phyloP scores from a whole-genome alignment of 192 early-diverging fungal species.

The Backusella sp. region DNA sequence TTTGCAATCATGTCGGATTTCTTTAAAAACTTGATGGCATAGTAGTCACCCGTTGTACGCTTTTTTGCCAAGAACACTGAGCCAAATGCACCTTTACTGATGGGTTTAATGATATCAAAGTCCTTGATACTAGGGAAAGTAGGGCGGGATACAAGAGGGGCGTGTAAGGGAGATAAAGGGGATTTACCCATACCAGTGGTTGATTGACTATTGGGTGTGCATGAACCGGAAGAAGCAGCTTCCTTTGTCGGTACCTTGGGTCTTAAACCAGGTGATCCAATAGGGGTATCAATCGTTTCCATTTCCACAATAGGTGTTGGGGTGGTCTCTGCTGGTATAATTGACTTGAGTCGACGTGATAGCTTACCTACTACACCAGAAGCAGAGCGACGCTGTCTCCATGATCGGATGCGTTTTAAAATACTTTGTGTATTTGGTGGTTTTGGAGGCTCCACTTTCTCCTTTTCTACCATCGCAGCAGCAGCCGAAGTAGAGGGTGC shows the following conservation, averaged over 20 bases:
- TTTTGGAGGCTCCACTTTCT: neutral
- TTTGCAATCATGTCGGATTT: slow-evolving; percentile 92
- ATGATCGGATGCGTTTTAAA: slow-evolving; percentile 21
- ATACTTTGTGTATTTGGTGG: neutral
- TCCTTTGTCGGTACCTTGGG: slow-evolving; percentile 3
- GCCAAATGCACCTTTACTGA: slow-evolving; percentile 88
- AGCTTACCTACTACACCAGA: slow-evolving; percentile 5
- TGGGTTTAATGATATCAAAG: slow-evolving; percentile 90
- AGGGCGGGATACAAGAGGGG: slow-evolving; percentile 40
- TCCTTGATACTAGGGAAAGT: slow-evolving; percentile 81
- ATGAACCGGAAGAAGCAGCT: neutral
- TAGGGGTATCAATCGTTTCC: slow-evolving; percentile 41
- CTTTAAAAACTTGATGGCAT: slow-evolving; percentile 83
- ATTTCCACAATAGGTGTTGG: slow-evolving; percentile 35
- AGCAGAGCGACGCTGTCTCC: slow-evolving; percentile 5
- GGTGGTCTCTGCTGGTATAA: neutral
- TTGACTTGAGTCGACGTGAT: neutral
- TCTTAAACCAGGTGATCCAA: slow-evolving; percentile 33
- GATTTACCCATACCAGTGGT: slow-evolving; percentile 20
- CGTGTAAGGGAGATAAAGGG: slow-evolving; percentile 26
- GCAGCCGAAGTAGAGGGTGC: neutral
- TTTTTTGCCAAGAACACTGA: slow-evolving; percentile 87
- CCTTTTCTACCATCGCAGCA: neutral
- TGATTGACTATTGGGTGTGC: slow-evolving; percentile 12
- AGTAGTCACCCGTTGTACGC: slow-evolving; percentile 81